Conservation (phyloP, 805 yeast genomes). For the Saccharomyces mikatae region DNA sequence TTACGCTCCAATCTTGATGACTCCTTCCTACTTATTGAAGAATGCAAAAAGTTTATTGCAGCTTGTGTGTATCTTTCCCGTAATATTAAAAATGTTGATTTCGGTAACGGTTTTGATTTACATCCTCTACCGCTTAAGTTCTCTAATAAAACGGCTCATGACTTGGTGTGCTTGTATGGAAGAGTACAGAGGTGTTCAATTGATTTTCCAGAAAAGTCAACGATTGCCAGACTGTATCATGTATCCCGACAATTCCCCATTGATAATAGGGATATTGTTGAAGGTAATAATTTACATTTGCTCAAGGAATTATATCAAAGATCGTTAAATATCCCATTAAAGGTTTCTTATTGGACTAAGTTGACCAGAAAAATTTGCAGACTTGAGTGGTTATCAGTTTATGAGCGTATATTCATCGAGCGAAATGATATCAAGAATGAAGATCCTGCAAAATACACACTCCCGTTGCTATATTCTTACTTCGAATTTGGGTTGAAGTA, state of each 20-base stretch:
- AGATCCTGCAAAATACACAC: slow-evolving; percentile 7
- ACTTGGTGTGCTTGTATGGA: slow-evolving; percentile 1
- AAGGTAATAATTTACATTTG: slow-evolving; percentile 2
- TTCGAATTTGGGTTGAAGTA: slow-evolving; percentile 16
- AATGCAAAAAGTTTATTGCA: background rate
- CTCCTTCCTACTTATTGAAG: background rate
- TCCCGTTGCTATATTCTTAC: slow-evolving; percentile 9
- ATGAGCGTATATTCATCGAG: slow-evolving; percentile 11
- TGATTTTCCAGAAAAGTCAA: slow-evolving; percentile 10
- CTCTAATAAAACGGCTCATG: slow-evolving; percentile 1
- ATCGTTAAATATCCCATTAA: slow-evolving; percentile 11
- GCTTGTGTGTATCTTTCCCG: background rate
- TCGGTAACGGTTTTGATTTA: slow-evolving; percentile 6
- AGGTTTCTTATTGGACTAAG: slow-evolving; percentile 8
- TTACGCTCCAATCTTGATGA: background rate
- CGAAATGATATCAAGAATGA: slow-evolving; percentile 1
- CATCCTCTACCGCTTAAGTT: slow-evolving; percentile 2
- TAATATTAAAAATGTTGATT: background rate
- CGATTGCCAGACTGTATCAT: slow-evolving; percentile 1
- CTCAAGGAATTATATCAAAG: slow-evolving; percentile 6
- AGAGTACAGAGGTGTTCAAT: slow-evolving; percentile 5
- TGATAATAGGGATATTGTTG: slow-evolving; percentile 1
- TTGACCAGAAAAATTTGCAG: slow-evolving; percentile 10
- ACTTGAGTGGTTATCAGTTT: slow-evolving; percentile 17
- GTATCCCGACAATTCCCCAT: background rate